These are phyloP conservation scores for Selaginella moellendorffii DNA, from an alignment of 75 land plant species.

Conservation along the genomic window DNA sequence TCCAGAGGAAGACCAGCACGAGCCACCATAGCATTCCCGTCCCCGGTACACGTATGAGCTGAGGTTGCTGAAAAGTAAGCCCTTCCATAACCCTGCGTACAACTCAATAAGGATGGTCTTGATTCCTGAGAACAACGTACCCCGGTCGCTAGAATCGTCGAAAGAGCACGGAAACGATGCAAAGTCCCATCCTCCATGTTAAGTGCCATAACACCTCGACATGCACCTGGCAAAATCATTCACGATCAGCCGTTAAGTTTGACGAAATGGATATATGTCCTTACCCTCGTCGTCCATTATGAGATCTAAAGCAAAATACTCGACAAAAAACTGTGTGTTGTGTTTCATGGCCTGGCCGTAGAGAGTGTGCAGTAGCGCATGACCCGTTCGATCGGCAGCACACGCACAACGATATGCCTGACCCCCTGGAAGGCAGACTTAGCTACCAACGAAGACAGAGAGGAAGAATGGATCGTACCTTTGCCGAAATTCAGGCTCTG, in stretches of 20 bases:
- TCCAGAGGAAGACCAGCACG: slow-evolving; percentile 88
- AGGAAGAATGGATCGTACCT: slow-evolving; percentile 30
- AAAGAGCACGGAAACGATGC: slow-evolving; percentile 66
- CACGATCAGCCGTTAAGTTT: neutral
- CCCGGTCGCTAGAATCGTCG: slow-evolving; percentile 94
- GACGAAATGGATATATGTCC: neutral
- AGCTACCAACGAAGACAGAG: too few species aligned
- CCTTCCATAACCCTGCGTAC: slow-evolving; percentile 89
- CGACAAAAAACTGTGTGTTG: slow-evolving; percentile 97
- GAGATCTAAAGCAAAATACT: slow-evolving; percentile 91
- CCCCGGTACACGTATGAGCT: slow-evolving; percentile 98
- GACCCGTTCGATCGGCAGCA: slow-evolving; percentile 99
- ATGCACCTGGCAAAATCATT: slow-evolving; percentile 36
- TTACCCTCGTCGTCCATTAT: slow-evolving; percentile 72
- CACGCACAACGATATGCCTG: slow-evolving; percentile 99
- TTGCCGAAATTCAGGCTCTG: slow-evolving; percentile 93
- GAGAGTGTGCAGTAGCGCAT: slow-evolving; percentile 84
- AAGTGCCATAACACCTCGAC: slow-evolving; percentile 84
- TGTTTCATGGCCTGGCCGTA: slow-evolving; percentile 98
- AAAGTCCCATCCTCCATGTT: slow-evolving; percentile 96
- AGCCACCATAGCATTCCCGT: slow-evolving; percentile 97
- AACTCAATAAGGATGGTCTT: neutral
- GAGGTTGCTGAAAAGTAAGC: slow-evolving; percentile 97
- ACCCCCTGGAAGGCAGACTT: slow-evolving; percentile 55
- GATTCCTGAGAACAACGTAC: slow-evolving; percentile 25